Evolutionary conservation across 2,329 filamentous ascomycete genomes (phyloP).

Genomic region (Aspergillus alliaceus): DNA sequence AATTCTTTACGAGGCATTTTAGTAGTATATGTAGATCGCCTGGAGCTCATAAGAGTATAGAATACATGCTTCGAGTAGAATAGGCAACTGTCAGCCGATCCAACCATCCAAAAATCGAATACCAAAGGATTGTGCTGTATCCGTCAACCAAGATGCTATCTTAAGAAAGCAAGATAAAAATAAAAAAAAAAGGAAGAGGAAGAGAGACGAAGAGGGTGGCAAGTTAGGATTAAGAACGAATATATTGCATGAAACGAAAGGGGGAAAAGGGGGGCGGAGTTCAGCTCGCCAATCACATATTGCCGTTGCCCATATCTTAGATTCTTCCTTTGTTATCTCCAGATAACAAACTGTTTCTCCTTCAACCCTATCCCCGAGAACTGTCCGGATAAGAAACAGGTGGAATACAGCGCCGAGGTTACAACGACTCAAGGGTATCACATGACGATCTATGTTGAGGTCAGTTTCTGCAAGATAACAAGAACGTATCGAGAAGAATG

Average conservation of each 20-base stretch:
- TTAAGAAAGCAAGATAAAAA: not conserved
- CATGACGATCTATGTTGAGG: constrained; percentile 38
- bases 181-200: no score
- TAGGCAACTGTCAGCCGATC: not conserved
- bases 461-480: constrained; percentile 10
- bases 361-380: constrained; percentile 1
- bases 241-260: not conserved
- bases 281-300: not conserved
- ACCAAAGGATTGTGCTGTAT: not conserved
- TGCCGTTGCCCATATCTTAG: not conserved
- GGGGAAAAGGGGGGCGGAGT: no score
- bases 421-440: constrained; percentile 34
- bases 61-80: not conserved
- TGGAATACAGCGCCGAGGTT: constrained; percentile 12
- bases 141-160: not conserved
- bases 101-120: not conserved
- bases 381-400: constrained; percentile 19
- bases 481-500: not conserved
- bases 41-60: not conserved
- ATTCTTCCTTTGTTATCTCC: not conserved
- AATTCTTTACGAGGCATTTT: not conserved
- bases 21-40: not conserved
- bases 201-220: no score
- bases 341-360: not conserved
- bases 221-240: not conserved